Evolutionary conservation across 2,329 filamentous ascomycete species (phyloP).

Genomic region (Sporothrix protearum): DNA sequence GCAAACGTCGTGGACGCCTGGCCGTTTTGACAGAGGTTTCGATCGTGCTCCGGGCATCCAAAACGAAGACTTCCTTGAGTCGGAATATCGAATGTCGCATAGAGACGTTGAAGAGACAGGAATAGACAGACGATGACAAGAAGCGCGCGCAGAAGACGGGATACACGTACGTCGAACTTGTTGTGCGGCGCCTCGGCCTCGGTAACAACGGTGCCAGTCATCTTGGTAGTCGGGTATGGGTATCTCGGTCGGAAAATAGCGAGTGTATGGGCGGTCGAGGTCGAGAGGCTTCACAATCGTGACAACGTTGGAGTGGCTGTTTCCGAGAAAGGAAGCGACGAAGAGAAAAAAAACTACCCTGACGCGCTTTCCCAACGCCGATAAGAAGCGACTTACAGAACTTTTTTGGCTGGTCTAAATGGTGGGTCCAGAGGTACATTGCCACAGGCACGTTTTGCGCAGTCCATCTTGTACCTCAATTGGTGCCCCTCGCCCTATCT

Average conservation of each 20-base stretch:
- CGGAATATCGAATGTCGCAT: not conserved
- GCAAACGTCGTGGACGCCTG: not conserved
- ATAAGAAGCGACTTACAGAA: constrained; percentile 9
- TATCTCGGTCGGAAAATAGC: not conserved
- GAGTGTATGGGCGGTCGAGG: not conserved
- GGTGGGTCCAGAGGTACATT: not conserved
- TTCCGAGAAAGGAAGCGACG: not conserved
- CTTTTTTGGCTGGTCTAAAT: not conserved
- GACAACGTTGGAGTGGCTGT: not conserved
- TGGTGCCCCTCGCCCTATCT: not conserved
- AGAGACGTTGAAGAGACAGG: not conserved
- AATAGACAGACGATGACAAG: not conserved
- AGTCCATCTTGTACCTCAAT: not conserved
- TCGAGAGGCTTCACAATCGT: not conserved
- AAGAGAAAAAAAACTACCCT: not conserved
- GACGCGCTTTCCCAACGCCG: constrained; percentile 1
- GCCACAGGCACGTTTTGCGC: not conserved
- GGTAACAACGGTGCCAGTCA: constrained; percentile 14
- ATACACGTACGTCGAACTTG: constrained; percentile 22
- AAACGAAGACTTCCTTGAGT: not conserved
- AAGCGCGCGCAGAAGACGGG: not conserved
- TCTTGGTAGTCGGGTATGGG: not conserved
- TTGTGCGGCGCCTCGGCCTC: constrained; percentile 23
- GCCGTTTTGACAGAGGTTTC: not conserved
- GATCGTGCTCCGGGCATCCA: not conserved